A percentile compares a stretch with the other conserved stretches of the same genome.
phyloP scores from a whole-genome alignment of 805 yeast genomes.

The Spathaspora gorwiae region DNA sequence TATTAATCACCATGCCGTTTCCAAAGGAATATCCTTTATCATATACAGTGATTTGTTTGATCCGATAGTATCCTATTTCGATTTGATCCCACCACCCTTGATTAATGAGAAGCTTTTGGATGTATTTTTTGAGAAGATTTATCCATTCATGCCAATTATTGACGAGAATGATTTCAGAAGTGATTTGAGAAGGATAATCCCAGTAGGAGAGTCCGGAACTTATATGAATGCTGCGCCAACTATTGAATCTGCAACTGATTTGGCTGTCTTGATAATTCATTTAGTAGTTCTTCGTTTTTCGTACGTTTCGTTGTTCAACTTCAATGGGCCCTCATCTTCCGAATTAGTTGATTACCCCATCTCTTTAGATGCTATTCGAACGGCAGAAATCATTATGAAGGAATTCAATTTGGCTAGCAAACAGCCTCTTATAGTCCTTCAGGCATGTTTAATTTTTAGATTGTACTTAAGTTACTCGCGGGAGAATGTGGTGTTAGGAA shows the following conservation, averaged over 20 bases:
- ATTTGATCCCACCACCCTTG: constrained; percentile 1
- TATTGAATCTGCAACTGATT: constrained; percentile 10
- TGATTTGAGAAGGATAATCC: constrained; percentile 1
- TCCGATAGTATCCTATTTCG: constrained; percentile 5
- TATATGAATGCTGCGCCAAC: background rate
- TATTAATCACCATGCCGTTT: constrained; percentile 1
- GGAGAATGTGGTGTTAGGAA: constrained; percentile 14
- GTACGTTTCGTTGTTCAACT: constrained; percentile 7
- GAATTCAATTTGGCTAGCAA: constrained; percentile 22
- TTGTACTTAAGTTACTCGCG: constrained; percentile 32
- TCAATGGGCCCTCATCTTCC: background rate
- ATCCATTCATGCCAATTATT: constrained; percentile 12
- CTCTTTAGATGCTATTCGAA: constrained; percentile 11
- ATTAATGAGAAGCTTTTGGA: constrained; percentile 1
- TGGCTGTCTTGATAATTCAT: constrained; percentile 11
- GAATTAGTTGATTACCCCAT: constrained; percentile 6
- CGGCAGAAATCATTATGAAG: constrained; percentile 15
- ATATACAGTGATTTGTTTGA: background rate
- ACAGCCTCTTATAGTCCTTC: constrained; percentile 43
- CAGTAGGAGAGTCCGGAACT: background rate
- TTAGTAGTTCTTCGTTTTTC: constrained; percentile 11
- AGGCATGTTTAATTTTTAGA: constrained; percentile 39
- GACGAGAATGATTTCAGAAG: constrained; percentile 11
- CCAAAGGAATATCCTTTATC: constrained; percentile 1
- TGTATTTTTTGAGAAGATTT: constrained; percentile 10